A percentile compares a stretch with the other conserved stretches of the same genome.
These are phyloP conservation scores for Dactylellina drechsleri DNA, from an alignment of 2,329 filamentous ascomycete genomes.

Conservation along the genomic window DNA sequence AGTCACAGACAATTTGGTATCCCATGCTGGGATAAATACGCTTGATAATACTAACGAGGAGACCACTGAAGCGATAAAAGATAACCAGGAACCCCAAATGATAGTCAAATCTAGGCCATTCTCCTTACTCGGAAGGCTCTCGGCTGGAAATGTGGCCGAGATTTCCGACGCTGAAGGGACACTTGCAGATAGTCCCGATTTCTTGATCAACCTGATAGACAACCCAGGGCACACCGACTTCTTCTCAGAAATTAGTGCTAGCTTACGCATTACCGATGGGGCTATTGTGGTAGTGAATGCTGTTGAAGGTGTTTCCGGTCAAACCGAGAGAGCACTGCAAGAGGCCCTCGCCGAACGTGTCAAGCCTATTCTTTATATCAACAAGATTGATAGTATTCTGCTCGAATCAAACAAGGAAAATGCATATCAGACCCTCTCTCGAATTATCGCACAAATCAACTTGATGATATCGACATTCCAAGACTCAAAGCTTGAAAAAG, in stretches of 20 bases:
- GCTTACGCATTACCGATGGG: slow-evolving; percentile 99
- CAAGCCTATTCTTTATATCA: slow-evolving; percentile 99
- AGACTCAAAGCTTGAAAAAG: slow-evolving; percentile 81
- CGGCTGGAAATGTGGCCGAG: slow-evolving; percentile 90
- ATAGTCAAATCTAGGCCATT: slow-evolving; percentile 99
- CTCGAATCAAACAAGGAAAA: slow-evolving; percentile 99
- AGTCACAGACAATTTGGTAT: slow-evolving; percentile 97
- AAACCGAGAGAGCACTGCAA: slow-evolving; percentile 99
- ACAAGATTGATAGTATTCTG: slow-evolving; percentile 99
- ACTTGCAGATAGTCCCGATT: slow-evolving; percentile 89
- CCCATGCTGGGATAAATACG: slow-evolving; percentile 99
- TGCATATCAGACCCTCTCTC: slow-evolving; percentile 98
- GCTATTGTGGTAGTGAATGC: slow-evolving; percentile 99
- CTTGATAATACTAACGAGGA: slow-evolving; percentile 96
- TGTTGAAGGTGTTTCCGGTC: slow-evolving; percentile 99
- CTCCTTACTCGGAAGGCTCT: slow-evolving; percentile 90
- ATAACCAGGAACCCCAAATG: slow-evolving; percentile 99
- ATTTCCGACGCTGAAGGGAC: slow-evolving; percentile 76
- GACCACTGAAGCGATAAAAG: slow-evolving; percentile 95
- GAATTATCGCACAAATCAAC: slow-evolving; percentile 99
- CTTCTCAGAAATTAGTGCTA: slow-evolving; percentile 98
- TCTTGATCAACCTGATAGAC: slow-evolving; percentile 99
- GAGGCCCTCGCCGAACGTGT: slow-evolving; percentile 99
- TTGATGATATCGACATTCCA: slow-evolving; percentile 99
- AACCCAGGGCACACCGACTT: slow-evolving; percentile 99